Conservation (phyloP, 768 basidiomycete genomes). For the Suillus subalutaceus region DNA sequence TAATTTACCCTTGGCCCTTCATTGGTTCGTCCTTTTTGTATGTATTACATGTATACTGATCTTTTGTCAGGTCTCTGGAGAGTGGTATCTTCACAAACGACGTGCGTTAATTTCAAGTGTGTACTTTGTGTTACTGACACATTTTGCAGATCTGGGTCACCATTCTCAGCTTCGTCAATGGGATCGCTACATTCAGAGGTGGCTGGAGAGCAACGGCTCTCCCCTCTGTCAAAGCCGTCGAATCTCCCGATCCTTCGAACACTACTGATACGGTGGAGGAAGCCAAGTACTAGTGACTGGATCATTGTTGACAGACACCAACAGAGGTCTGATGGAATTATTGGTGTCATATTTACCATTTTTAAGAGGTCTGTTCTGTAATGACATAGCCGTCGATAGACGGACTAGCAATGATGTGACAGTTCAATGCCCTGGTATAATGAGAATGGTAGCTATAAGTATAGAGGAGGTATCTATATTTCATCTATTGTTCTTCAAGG, state of each 20-base stretch:
- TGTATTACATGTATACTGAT: slow-evolving; percentile 4
- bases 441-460: background rate
- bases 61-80: slow-evolving; percentile 59
- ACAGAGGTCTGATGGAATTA: background rate
- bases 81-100: slow-evolving; percentile 68
- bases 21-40: slow-evolving; percentile 51
- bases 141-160: slow-evolving; percentile 40
- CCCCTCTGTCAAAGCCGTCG: slow-evolving; percentile 11
- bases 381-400: background rate
- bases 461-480: background rate
- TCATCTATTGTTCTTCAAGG: background rate
- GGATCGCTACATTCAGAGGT: slow-evolving; percentile 61
- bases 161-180: slow-evolving; percentile 50
- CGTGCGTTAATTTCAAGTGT: slow-evolving; percentile 39
- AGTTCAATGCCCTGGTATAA: background rate
- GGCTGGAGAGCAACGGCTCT: slow-evolving; percentile 72
- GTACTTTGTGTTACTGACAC: slow-evolving; percentile 13
- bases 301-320: background rate
- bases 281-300: background rate
- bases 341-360: background rate
- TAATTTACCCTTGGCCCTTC: slow-evolving; percentile 81
- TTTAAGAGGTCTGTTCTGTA: background rate
- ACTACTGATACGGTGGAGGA: background rate
- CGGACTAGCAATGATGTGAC: background rate
- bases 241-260: background rate